Evolutionary conservation across 495 filamentous ascomycete species (phyloP).

Genomic region (Aspergillus egyptiacus): DNA sequence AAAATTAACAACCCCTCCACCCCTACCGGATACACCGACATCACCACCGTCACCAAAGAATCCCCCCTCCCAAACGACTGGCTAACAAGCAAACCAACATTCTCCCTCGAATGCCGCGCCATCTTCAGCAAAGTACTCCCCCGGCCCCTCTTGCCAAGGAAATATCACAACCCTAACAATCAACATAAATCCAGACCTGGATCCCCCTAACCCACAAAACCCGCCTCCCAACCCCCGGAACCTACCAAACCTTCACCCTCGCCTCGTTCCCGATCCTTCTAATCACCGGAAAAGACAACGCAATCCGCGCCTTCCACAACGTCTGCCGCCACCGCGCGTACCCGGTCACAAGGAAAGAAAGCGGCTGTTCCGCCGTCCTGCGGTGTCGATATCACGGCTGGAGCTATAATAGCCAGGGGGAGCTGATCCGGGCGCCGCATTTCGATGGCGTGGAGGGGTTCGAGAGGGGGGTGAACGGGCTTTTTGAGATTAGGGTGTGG

Average conservation of each 20-base stretch:
- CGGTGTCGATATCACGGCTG: slow-evolving; percentile 59
- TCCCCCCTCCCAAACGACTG: slow-evolving; percentile 40
- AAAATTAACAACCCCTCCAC: background rate
- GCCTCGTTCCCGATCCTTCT: slow-evolving; percentile 47
- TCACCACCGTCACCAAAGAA: slow-evolving; percentile 28
- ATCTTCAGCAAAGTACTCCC: slow-evolving; percentile 46
- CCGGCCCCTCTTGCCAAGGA: background rate
- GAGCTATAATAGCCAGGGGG: slow-evolving; percentile 52
- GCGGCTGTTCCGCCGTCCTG: slow-evolving; percentile 46
- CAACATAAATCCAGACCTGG: slow-evolving; percentile 34
- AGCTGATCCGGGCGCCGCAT: slow-evolving; percentile 53
- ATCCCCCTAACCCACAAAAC: slow-evolving; percentile 41
- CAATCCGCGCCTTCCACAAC: slow-evolving; percentile 54
- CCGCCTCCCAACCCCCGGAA: slow-evolving; percentile 43
- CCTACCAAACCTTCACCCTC: slow-evolving; percentile 45
- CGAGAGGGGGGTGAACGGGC: slow-evolving; percentile 46
- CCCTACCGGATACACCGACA: background rate
- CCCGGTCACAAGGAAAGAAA: slow-evolving; percentile 46
- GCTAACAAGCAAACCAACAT: slow-evolving; percentile 39
- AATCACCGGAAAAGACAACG: slow-evolving; percentile 40
- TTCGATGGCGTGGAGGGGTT: slow-evolving; percentile 52
- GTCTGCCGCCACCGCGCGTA: slow-evolving; percentile 55
- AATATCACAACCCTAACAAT: background rate
- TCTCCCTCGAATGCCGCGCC: slow-evolving; percentile 46
- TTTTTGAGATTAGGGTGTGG: slow-evolving; percentile 39